phyloP scores from a whole-genome alignment of 2,329 filamentous ascomycete species.

The Bipolaris victoriae region DNA sequence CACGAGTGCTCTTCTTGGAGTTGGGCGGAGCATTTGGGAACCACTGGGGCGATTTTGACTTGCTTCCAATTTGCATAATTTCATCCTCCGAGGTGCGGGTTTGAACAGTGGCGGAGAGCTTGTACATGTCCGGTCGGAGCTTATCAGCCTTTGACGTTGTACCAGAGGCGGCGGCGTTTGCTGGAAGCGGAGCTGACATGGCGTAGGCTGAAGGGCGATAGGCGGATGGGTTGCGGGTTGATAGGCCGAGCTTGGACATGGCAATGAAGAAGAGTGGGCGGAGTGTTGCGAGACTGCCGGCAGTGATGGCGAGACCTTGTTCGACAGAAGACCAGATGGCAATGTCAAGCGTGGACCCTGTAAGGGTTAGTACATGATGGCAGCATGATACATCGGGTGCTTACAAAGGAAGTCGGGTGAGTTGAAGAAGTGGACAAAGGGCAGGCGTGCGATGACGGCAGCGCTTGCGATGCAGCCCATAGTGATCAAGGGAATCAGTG shows the following conservation, averaged over 20 bases:
- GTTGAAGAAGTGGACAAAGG: constrained; percentile 38
- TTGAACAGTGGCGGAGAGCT: constrained; percentile 25
- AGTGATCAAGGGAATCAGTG: constrained; percentile 56
- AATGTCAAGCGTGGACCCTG: constrained; percentile 44
- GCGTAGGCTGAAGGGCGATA: constrained; percentile 33
- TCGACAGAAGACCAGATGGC: constrained; percentile 48
- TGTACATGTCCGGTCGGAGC: constrained; percentile 31
- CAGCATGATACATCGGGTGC: neutral
- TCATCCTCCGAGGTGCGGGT: constrained; percentile 26
- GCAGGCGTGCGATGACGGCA: constrained; percentile 41
- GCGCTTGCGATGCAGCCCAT: constrained; percentile 56
- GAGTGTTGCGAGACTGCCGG: constrained; percentile 44
- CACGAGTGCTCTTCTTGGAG: constrained; percentile 17
- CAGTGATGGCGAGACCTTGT: constrained; percentile 48
- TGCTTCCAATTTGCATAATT: neutral
- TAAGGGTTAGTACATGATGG: neutral
- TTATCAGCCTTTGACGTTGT: constrained; percentile 22
- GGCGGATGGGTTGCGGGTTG: constrained; percentile 25
- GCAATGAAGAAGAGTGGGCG: constrained; percentile 42
- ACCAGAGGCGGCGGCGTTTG: constrained; percentile 14
- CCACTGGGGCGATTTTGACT: constrained; percentile 23
- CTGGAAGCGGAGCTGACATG: constrained; percentile 20
- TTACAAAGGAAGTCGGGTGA: constrained; percentile 44
- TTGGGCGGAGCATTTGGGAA: constrained; percentile 16
- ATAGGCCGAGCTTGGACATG: constrained; percentile 34